Conservation (phyloP, 805 yeast genomes). For the Metschnikowia colocasiae region DNA sequence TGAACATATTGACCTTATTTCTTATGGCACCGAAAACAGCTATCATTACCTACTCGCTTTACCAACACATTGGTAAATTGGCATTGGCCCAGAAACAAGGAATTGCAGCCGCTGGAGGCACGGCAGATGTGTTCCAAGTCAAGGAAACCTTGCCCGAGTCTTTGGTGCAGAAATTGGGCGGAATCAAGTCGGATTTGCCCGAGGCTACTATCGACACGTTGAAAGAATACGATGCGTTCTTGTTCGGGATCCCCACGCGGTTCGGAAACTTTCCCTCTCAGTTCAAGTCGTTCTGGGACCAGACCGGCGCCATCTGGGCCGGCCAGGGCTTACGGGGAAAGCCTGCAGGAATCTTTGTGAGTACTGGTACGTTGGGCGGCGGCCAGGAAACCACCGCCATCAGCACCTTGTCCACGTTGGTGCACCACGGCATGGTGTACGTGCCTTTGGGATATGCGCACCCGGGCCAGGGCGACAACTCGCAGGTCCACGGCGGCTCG, state of each 20-base stretch:
- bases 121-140: slow-evolving; percentile 71
- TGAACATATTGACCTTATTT: too few species aligned
- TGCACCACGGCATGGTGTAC: slow-evolving; percentile 74
- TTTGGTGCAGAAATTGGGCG: slow-evolving; percentile 53
- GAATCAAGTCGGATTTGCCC: slow-evolving; percentile 37
- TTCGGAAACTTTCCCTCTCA: slow-evolving; percentile 75
- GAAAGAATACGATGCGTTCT: slow-evolving; percentile 62
- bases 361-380: slow-evolving; percentile 72
- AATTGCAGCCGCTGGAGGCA: slow-evolving; percentile 60
- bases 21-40: slow-evolving; percentile 38
- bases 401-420: slow-evolving; percentile 53
- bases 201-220: slow-evolving; percentile 56
- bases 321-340: slow-evolving; percentile 66
- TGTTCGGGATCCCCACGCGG: slow-evolving; percentile 80
- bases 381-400: slow-evolving; percentile 74
- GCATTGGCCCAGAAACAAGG: slow-evolving; percentile 71
- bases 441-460: slow-evolving; percentile 76
- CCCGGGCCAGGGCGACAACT: slow-evolving; percentile 51
- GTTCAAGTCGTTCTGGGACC: slow-evolving; percentile 71
- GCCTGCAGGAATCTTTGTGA: slow-evolving; percentile 66
- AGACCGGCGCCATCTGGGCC: slow-evolving; percentile 76
- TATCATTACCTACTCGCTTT: slow-evolving; percentile 60
- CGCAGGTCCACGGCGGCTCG: slow-evolving; percentile 75
- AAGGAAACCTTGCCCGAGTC: slow-evolving; percentile 69
- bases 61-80: slow-evolving; percentile 68